These are phyloP conservation scores for Phytophthora vignae DNA, from an alignment of 352 stramenopile species.

Conservation along the genomic window DNA sequence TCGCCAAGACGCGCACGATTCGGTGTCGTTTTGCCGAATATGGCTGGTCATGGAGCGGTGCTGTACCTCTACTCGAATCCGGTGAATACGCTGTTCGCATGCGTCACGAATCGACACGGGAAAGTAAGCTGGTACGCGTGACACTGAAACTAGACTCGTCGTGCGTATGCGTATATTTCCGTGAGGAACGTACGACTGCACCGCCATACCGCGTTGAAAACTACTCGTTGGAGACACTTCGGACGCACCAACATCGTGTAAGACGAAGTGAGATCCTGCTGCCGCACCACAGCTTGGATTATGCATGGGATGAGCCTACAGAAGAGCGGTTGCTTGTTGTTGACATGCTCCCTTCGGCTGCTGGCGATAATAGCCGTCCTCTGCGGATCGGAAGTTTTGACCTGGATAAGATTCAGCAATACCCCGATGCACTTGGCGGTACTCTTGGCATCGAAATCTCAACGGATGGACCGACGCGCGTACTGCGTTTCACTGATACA, in stretches of 20 bases:
- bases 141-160: slow-evolving; percentile 80
- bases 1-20: slow-evolving; percentile 78
- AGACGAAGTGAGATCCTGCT: slow-evolving; percentile 86
- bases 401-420: slow-evolving; percentile 84
- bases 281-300: slow-evolving; percentile 88
- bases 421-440: slow-evolving; percentile 76
- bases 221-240: slow-evolving; percentile 89
- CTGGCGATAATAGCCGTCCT: slow-evolving; percentile 87
- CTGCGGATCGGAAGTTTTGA: slow-evolving; percentile 85
- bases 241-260: slow-evolving; percentile 85
- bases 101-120: slow-evolving; percentile 82
- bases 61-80: slow-evolving; percentile 75
- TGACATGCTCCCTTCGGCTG: slow-evolving; percentile 89
- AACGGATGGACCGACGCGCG: slow-evolving; percentile 88
- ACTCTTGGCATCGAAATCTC: slow-evolving; percentile 85
- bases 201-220: slow-evolving; percentile 91
- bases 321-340: slow-evolving; percentile 83
- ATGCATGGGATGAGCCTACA: slow-evolving; percentile 90
- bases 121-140: slow-evolving; percentile 81
- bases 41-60: slow-evolving; percentile 88
- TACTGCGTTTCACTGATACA: slow-evolving; percentile 87
- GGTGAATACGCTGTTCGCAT: slow-evolving; percentile 86
- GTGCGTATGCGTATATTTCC: slow-evolving; percentile 85
- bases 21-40: slow-evolving; percentile 75
- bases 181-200: slow-evolving; percentile 78